Conservation (phyloP, 2,329 filamentous ascomycete genomes). For the Parastagonospora avenae region DNA sequence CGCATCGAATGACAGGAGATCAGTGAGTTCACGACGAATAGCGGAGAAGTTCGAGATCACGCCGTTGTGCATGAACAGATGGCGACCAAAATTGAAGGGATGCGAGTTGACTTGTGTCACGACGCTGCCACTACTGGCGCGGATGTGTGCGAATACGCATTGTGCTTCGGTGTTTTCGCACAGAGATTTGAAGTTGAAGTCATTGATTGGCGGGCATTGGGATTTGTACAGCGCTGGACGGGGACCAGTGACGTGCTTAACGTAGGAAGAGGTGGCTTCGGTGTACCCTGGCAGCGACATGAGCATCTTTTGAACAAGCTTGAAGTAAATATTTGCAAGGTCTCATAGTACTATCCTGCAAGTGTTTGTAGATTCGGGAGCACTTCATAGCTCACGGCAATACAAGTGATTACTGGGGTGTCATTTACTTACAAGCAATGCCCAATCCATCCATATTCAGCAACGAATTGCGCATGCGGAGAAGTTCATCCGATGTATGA, state of each 20-base stretch:
- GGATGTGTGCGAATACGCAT: slow-evolving; percentile 60
- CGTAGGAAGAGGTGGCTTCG: slow-evolving; percentile 48
- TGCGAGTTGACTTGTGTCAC: slow-evolving; percentile 60
- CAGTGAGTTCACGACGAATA: slow-evolving; percentile 54
- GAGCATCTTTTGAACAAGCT: not conserved
- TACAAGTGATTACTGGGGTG: not conserved
- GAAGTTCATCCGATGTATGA: slow-evolving; percentile 49
- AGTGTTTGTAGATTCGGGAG: too few relatives aligned
- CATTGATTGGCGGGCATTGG: slow-evolving; percentile 57
- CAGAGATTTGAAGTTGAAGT: slow-evolving; percentile 59
- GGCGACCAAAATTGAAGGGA: slow-evolving; percentile 60
- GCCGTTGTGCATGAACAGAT: slow-evolving; percentile 63
- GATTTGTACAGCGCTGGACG: slow-evolving; percentile 60
- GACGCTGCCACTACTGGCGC: slow-evolving; percentile 55
- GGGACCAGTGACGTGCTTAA: slow-evolving; percentile 43
- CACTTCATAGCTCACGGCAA: not conserved
- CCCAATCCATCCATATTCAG: slow-evolving; percentile 62
- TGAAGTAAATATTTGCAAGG: not conserved
- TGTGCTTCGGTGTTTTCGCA: slow-evolving; percentile 58
- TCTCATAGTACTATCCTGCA: too few relatives aligned
- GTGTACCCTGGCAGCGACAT: slow-evolving; percentile 50
- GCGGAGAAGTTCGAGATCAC: slow-evolving; percentile 53
- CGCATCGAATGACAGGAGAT: slow-evolving; percentile 53
- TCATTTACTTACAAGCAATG: slow-evolving; percentile 51
- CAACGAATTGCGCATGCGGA: slow-evolving; percentile 57